Conservation (phyloP, 2,329 filamentous ascomycete genomes). For the Penicillium vulpinum region DNA sequence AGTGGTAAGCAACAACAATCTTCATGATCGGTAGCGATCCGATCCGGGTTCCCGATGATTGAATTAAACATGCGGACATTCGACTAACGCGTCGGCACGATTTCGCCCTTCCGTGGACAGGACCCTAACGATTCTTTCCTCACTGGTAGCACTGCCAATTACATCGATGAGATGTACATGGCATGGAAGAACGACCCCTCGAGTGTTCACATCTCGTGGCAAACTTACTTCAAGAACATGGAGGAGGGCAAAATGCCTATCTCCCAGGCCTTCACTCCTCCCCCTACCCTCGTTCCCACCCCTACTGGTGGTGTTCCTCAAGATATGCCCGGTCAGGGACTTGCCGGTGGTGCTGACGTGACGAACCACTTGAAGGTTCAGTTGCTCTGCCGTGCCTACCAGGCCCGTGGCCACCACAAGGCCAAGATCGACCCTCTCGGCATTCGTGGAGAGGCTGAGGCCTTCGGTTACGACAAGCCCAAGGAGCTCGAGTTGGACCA, state of each 20-base stretch:
- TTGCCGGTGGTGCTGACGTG: conserved; percentile 74
- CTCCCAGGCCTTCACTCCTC: conserved; percentile 93
- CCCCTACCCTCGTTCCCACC: conserved; percentile 83
- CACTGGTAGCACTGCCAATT: conserved; percentile 94
- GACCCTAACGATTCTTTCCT: conserved; percentile 96
- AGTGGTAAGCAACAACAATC: conserved; percentile 53
- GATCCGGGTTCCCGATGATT: conserved; percentile 9
- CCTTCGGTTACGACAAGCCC: conserved; percentile 82
- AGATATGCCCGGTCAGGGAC: conserved; percentile 67
- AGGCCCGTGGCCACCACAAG: conserved; percentile 97
- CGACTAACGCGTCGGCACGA: conserved; percentile 28
- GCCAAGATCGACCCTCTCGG: conserved; percentile 94
- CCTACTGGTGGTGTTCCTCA: conserved; percentile 75
- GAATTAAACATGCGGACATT: conserved; percentile 8
- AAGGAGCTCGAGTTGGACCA: conserved; percentile 91
- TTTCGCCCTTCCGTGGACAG: conserved; percentile 37
- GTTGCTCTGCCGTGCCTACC: conserved; percentile 93
- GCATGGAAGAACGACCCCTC: conserved; percentile 92
- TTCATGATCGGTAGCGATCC: conserved; percentile 6
- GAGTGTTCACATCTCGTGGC: conserved; percentile 97
- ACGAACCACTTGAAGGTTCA: conserved; percentile 98
- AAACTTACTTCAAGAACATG: conserved; percentile 99
- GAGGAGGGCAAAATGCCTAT: conserved; percentile 97
- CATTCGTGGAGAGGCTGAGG: conserved; percentile 81
- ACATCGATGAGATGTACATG: conserved; percentile 99